Evolutionary conservation across 257 asterid species (phyloP).

Genomic region (Nemophila menziesii): DNA sequence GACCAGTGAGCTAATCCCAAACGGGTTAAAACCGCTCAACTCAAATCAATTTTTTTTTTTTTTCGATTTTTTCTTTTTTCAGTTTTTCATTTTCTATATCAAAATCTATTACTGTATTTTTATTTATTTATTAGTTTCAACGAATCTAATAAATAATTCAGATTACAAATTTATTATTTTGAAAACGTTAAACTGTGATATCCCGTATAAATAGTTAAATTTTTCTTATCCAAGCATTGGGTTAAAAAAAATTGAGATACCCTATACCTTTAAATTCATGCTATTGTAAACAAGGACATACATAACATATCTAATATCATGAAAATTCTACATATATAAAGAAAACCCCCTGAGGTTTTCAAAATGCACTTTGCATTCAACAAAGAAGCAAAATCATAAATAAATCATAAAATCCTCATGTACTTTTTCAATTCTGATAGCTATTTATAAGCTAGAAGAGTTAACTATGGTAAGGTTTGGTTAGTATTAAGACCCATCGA

Average conservation of each 20-base stretch:
- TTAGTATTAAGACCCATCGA: constrained; percentile 82
- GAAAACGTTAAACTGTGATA: no score
- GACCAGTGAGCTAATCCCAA: no score
- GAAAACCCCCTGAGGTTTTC: not conserved
- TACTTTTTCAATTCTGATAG: constrained; percentile 2
- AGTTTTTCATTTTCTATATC: no score
- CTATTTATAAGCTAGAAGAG: constrained; percentile 11
- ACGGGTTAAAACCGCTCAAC: no score
- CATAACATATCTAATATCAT: not conserved
- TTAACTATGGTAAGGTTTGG: constrained; percentile 51
- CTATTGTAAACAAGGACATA: not conserved
- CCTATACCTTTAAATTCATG: not conserved
- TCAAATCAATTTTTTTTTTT: no score
- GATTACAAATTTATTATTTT: no score
- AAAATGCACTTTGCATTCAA: no score
- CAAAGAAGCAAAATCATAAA: not conserved
- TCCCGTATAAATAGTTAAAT: no score
- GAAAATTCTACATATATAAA: not conserved
- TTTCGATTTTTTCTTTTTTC: no score
- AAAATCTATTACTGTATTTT: no score
- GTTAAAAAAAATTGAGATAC: not conserved
- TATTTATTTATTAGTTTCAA: no score
- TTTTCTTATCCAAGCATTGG: not conserved
- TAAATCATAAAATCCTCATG: not conserved
- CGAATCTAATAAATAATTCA: no score